A percentile compares a stretch with the other conserved stretches of the same genome.
These are phyloP conservation scores for Hyaloscypha variabilis DNA, from an alignment of 495 filamentous ascomycete genomes.

Conservation along the genomic window DNA sequence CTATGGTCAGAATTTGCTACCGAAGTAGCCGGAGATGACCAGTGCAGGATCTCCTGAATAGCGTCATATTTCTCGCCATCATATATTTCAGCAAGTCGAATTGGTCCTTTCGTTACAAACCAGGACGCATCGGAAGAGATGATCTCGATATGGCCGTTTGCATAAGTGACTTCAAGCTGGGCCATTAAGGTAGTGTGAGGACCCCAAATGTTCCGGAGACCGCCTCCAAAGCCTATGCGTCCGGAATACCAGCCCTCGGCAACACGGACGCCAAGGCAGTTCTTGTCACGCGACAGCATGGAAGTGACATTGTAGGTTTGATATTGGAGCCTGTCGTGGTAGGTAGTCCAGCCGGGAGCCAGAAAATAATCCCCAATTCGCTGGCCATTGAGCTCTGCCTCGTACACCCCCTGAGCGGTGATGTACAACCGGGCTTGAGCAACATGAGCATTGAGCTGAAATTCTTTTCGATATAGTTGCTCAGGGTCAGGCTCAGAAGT, in stretches of 20 bases:
- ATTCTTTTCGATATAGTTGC: conserved; percentile 12
- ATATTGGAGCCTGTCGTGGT: conserved; percentile 49
- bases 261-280: conserved; percentile 51
- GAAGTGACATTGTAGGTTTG: conserved; percentile 52
- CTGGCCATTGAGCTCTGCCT: conserved; percentile 51
- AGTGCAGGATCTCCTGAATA: conserved; percentile 37
- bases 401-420: conserved; percentile 54
- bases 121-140: conserved; percentile 46
- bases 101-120: conserved; percentile 40
- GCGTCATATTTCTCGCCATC: conserved; percentile 54
- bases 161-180: conserved; percentile 41
- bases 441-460: conserved; percentile 7
- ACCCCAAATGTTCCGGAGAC: conserved; percentile 44
- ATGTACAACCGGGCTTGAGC: conserved; percentile 48
- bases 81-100: conserved; percentile 52
- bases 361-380: conserved; percentile 47
- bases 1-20: no score
- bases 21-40: conserved; percentile 57
- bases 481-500: conserved; percentile 29
- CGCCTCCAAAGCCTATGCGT: conserved; percentile 43
- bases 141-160: conserved; percentile 32
- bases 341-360: conserved; percentile 58
- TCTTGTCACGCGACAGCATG: conserved; percentile 35
- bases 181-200: conserved; percentile 45
- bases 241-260: conserved; percentile 61